phyloP scores from a whole-genome alignment of 2,329 filamentous ascomycete species.

The Aspergillus uvarum region DNA sequence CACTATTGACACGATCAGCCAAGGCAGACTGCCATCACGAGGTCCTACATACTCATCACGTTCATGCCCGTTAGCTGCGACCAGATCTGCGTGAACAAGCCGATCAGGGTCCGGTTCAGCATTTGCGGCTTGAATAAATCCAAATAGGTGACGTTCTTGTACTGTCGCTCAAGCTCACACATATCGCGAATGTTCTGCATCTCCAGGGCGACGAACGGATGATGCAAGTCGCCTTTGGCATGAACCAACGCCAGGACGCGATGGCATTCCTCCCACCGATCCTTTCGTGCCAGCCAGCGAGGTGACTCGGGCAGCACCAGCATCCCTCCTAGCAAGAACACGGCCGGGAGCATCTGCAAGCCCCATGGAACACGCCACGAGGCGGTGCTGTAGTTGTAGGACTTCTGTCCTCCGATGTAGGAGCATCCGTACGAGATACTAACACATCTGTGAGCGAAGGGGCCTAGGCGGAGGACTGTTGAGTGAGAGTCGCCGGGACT shows the following conservation, averaged over 20 bases:
- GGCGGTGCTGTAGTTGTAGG: conserved; percentile 39
- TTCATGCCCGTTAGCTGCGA: conserved; percentile 76
- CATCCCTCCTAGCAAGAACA: conserved; percentile 59
- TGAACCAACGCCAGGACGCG: conserved; percentile 58
- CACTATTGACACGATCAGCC: conserved; percentile 37
- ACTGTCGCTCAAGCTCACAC: conserved; percentile 69
- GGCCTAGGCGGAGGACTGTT: no score
- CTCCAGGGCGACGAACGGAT: conserved; percentile 66
- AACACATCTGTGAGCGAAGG: conserved; percentile 1
- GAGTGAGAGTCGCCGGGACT: not conserved
- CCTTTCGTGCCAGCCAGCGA: conserved; percentile 63
- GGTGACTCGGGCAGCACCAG: conserved; percentile 56
- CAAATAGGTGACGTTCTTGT: conserved; percentile 67
- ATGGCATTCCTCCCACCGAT: conserved; percentile 57
- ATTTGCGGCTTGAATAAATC: conserved; percentile 73
- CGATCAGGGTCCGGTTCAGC: conserved; percentile 71
- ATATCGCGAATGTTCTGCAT: conserved; percentile 70
- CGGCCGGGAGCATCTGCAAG: conserved; percentile 61
- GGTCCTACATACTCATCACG: conserved; percentile 53
- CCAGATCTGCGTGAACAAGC: conserved; percentile 73
- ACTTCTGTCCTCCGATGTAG: conserved; percentile 52
- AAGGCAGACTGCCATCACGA: no score
- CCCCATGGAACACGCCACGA: conserved; percentile 67
- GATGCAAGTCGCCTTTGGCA: conserved; percentile 63
- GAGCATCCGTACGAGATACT: conserved; percentile 61